Percentiles rank a stretch among this genome's conserved stretches.
These are phyloP conservation scores for Chalaropsis ovoidea DNA, from an alignment of 2,329 filamentous ascomycete genomes.

Conservation along the genomic window DNA sequence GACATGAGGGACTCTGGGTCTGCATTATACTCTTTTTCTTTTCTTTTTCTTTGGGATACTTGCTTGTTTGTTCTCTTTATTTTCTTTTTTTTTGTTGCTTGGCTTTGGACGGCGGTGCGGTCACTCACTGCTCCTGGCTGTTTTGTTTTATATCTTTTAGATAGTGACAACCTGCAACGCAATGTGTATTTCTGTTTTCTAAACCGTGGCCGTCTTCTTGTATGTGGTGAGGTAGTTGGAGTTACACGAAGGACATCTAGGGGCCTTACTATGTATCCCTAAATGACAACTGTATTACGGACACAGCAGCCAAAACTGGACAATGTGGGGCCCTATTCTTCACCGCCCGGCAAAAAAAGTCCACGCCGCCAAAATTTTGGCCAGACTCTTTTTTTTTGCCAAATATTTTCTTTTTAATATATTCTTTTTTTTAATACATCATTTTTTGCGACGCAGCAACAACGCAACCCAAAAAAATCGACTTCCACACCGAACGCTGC, in stretches of 20 bases:
- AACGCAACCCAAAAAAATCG: conserved; percentile 18
- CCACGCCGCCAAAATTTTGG: conserved; percentile 33
- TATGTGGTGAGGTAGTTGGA: background rate
- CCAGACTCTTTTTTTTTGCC: conserved; percentile 29
- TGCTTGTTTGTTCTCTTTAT: too few relatives aligned
- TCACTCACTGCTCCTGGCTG: too few relatives aligned
- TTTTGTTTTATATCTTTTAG: background rate
- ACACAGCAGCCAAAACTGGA: too few relatives aligned
- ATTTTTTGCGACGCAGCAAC: conserved; percentile 4
- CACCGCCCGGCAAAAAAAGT: conserved; percentile 37
- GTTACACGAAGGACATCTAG: background rate
- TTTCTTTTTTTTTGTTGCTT: too few relatives aligned
- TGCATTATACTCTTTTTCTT: conserved; percentile 27
- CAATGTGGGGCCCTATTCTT: background rate
- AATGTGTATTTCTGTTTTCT: background rate
- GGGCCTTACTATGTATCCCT: background rate
- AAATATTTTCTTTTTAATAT: background rate
- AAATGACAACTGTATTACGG: conserved; percentile 8
- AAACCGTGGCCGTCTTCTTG: background rate
- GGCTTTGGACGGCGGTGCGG: too few relatives aligned
- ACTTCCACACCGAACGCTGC: conserved; percentile 17
- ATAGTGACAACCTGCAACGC: background rate
- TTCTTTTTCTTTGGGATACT: conserved; percentile 8
- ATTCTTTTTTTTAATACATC: background rate
- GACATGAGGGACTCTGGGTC: conserved; percentile 15